These are phyloP conservation scores for Auxenochlorella pyrenoidosa DNA, from an alignment of 139 green algal genomes.

Conservation along the genomic window DNA sequence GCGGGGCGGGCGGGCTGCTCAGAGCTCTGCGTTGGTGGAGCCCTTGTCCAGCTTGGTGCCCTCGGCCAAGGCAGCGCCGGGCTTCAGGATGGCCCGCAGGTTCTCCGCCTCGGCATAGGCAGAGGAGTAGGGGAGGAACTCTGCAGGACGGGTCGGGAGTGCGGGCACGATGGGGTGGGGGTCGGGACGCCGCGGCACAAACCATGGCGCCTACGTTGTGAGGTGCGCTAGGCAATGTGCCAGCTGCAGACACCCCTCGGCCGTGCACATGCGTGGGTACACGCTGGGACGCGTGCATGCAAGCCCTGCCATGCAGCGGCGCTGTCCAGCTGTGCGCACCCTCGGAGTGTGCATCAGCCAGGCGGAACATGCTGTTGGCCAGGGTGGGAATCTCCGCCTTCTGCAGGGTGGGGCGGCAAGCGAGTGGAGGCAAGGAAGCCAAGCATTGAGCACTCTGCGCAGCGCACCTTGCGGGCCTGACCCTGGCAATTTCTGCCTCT, in stretches of 20 bases:
- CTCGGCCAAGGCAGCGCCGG: constrained; percentile 18
- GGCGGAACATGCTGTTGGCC: constrained; percentile 32
- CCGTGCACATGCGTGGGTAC: no score
- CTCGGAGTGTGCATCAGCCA: constrained; percentile 28
- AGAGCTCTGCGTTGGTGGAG: background rate
- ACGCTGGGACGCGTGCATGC: no score
- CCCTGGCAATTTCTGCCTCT: no score
- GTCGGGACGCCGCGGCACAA: no score
- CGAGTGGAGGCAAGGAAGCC: background rate
- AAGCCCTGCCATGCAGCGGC: no score
- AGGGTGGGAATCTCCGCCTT: constrained; percentile 41
- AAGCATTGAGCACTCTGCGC: background rate
- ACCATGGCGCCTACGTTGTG: no score
- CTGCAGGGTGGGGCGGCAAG: background rate
- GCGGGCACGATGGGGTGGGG: background rate
- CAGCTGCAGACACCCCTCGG: no score
- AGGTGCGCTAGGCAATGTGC: no score
- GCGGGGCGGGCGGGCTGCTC: background rate
- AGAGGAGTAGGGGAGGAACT: constrained; percentile 55
- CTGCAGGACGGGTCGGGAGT: background rate
- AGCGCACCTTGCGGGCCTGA: no score
- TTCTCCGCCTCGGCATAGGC: constrained; percentile 60
- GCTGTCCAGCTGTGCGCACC: background rate
- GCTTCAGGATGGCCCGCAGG: constrained; percentile 41
- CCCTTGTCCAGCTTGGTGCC: constrained; percentile 13